Percentiles rank a stretch among this genome's conserved stretches.
Conservation (phyloP, 768 basidiomycete genomes). For the Mycena venus region DNA sequence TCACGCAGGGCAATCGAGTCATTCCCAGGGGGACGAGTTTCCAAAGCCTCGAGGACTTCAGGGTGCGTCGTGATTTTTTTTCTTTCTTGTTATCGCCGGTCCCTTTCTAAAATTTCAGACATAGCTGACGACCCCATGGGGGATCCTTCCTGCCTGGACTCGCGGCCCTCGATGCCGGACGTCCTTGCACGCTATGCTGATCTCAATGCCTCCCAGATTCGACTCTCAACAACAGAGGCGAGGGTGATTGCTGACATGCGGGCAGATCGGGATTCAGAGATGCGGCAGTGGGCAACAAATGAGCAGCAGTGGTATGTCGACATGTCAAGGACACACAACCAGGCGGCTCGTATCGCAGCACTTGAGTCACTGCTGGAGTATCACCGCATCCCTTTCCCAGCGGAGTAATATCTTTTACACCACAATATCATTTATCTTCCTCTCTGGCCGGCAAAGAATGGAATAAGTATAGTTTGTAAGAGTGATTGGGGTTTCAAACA, state of each 20-base stretch:
- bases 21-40: neutral
- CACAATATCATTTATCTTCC: too few relatives aligned
- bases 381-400: neutral
- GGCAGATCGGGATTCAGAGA: neutral
- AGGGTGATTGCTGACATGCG: neutral
- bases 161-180: neutral
- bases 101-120: neutral
- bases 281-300: neutral
- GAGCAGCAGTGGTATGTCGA: neutral
- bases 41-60: neutral
- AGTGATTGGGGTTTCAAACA: too few relatives aligned
- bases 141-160: neutral
- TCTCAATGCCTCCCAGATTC: neutral
- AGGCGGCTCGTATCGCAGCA: neutral
- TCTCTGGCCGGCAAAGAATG: too few relatives aligned
- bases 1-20: neutral
- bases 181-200: neutral
- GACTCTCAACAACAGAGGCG: neutral
- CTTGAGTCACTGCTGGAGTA: neutral
- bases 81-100: neutral
- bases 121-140: neutral
- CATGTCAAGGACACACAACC: neutral
- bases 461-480: too few relatives aligned
- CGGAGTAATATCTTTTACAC: neutral
- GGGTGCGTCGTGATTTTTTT: neutral